phyloP scores from a whole-genome alignment of 163 green algal genomes.

The Coccomyxa subellipsoidea region DNA sequence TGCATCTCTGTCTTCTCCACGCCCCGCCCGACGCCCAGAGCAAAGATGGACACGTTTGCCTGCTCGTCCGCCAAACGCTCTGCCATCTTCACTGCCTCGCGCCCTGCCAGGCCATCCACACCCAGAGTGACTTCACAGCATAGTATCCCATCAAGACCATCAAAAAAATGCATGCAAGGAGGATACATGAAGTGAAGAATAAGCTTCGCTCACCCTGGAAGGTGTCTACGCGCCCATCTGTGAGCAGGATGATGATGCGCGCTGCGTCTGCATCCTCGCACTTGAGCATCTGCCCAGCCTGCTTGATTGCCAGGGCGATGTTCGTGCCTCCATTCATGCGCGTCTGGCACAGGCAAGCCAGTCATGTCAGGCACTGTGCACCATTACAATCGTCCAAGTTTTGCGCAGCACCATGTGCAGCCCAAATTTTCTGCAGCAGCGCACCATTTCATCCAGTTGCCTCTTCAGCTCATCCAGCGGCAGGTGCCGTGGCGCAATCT shows the following conservation, averaged over 20 bases:
- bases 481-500: conserved; percentile 36
- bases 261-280: not conserved
- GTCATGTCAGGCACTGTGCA: not conserved
- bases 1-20: conserved; percentile 6
- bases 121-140: not conserved
- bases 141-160: too few relatives aligned
- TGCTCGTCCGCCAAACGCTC: conserved; percentile 7
- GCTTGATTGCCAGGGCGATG: conserved; percentile 56
- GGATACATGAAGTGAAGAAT: too few relatives aligned
- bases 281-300: conserved; percentile 65
- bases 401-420: too few relatives aligned
- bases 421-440: too few relatives aligned
- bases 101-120: not conserved
- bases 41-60: not conserved
- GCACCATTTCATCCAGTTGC: conserved; percentile 6
- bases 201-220: conserved; percentile 50
- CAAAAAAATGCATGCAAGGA: too few relatives aligned
- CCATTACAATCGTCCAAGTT: too few relatives aligned
- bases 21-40: conserved; percentile 7
- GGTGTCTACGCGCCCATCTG: conserved; percentile 65
- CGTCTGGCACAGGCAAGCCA: conserved; percentile 33
- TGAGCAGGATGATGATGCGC: conserved; percentile 63
- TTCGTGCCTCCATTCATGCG: conserved; percentile 83
- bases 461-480: conserved; percentile 7
- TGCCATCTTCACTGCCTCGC: conserved; percentile 6